Evolutionary conservation across 73 alveolate species (phyloP), one percentile per base, ranked within the genome.

Genomic region (Paramecium biaurelia): DNA sequence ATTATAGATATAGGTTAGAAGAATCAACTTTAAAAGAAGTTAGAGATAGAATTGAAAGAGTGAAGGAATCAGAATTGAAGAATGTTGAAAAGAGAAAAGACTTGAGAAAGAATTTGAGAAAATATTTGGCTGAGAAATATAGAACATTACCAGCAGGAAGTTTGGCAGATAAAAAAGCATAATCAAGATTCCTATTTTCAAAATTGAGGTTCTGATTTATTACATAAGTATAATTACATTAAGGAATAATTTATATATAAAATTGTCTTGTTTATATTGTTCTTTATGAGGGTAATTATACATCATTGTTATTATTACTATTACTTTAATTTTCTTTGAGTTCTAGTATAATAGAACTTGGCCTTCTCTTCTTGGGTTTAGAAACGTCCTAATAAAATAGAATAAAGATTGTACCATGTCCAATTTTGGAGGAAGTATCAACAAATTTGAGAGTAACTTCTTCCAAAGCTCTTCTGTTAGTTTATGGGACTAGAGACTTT

Each of bases 401-500:
- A 47, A 1, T 3, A 12, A 2, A 12, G n/a, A 20, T 14, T 8
- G 7, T 92, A 67, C 99, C 99, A 96, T 99, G 99, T 43, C 99
- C 99, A 70, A 96, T 93, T 98, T 99, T 99, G 94, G 99, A 96
- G 18, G 99, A 96, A 93, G 99, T 99, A 97, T 99, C 99, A 95
- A 99, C 98, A 98, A 99, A 99, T 97, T 99, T 98, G 95, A 99
- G 93, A 53, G 96, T 95, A 93, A 99, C 94, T 93, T 95, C 95
- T 92, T 97, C 99, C 94, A 88, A 93, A 57, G 99, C 99, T 67
- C 95, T 97, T 85, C 97, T 92, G 45, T 94, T 59, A 84, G 98
- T 95, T 93, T 96, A 96, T 72, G 99, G 98, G 95, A 96, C 76
- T 95, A 99, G 95, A 32, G 99, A 94, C 97, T 99, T 98, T 96